Evolutionary conservation across 768 basidiomycete genomes (phyloP), one percentile per base, ranked within the genome.

Genomic region (Naganishia randhawae): DNA sequence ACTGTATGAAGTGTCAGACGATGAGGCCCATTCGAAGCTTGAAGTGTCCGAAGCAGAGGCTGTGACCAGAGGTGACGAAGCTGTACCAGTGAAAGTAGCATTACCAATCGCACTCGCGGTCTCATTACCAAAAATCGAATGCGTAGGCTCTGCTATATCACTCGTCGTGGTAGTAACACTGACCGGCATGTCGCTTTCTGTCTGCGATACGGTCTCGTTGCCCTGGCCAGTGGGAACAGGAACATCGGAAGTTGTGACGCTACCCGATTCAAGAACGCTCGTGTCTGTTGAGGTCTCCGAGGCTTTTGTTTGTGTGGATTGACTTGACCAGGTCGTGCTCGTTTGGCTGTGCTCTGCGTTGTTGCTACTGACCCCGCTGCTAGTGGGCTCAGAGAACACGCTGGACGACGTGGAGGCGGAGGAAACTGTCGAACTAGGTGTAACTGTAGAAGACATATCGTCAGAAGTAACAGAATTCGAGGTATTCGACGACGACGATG

Each of bases 21-120:
- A 42, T 9, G 57, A 61, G 9, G 57, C 57, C 57, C 57, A 61
- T 17, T 61, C 37, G n/a, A 41, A 31, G 27, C 37, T 42, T 22
- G 57, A 61, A 39, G n/a, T 61, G 33, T 61, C 57, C n/a, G 57
- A 61, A 13, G 37, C 39, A 10, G 57, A 25, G 4, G 39, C 19
- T 11, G 57, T 61, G 3, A 39, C 13, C 29, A 41, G 13, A 27
- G 57, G 22, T 8, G 57, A 39, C 16, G 35, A 29, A 29, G 32
- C 35, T 6, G 57, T 39, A 25, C 11, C 39, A 13, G 35, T 61
- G n/a, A 61, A 22, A 41, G 57, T 61, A 11, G 37, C 37, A 19
- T 61, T 61, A 25, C 35, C 37, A 3, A 39, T 39, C 27, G 17
- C n/a, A 41, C 37, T 39, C 19, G 25, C 17, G 8, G 57, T 61